phyloP scores from a whole-genome alignment of 2,329 filamentous ascomycete species.

The Colletotrichum paranaense region DNA sequence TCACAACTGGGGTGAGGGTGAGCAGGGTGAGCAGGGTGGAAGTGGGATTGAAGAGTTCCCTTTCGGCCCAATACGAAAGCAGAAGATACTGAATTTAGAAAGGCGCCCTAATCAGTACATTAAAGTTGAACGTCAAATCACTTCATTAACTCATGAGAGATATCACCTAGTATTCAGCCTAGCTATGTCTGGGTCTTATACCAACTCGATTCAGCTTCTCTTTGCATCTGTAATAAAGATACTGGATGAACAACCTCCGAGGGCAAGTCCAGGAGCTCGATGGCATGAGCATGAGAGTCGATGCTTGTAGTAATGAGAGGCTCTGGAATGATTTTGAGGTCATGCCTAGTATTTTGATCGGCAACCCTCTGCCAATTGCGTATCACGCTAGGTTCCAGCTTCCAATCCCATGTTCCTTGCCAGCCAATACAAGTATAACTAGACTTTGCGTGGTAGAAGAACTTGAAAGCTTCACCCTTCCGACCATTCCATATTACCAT shows the following conservation, averaged over 20 bases:
- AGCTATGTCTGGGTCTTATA: background rate
- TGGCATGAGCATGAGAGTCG: conserved; percentile 15
- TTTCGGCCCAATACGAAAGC: no score
- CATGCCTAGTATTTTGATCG: background rate
- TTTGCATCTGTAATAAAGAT: conserved; percentile 11
- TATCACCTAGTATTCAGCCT: no score
- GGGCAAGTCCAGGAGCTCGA: conserved; percentile 3
- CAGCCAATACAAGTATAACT: background rate
- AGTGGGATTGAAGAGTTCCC: no score
- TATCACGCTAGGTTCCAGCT: background rate
- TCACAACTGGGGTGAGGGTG: no score
- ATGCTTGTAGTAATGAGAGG: background rate
- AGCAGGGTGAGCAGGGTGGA: no score
- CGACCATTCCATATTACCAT: conserved; percentile 49
- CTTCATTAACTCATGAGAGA: no score
- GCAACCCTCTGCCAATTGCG: conserved; percentile 3
- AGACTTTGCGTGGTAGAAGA: conserved; percentile 42
- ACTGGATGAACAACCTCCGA: background rate
- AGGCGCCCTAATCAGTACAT: no score
- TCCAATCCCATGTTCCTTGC: conserved; percentile 12
- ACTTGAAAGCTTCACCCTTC: conserved; percentile 44
- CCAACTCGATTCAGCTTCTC: conserved; percentile 1
- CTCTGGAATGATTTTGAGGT: conserved; percentile 3
- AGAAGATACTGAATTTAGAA: no score
- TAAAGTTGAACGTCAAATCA: no score